A percentile compares a stretch with the other conserved stretches of the same genome.
Evolutionary conservation across 768 basidiomycete genomes (phyloP).

Genomic region (Hypholoma sublateritium): DNA sequence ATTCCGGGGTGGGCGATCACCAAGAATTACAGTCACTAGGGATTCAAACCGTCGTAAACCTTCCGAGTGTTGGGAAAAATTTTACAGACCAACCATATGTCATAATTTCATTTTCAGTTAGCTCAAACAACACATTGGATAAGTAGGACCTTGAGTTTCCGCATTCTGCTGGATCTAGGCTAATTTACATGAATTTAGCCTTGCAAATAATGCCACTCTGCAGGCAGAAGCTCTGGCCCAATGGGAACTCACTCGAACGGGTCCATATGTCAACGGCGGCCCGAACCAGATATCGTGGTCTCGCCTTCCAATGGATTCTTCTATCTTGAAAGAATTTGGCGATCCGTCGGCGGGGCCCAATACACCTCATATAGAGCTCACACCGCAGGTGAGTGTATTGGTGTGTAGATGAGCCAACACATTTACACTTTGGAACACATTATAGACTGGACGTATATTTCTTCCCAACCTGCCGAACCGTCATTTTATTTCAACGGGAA

Average conservation of each 20-base stretch:
- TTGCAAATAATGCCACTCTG: slow-evolving; percentile 19
- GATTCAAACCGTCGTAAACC: slow-evolving; percentile 23
- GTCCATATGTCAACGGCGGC: slow-evolving; percentile 23
- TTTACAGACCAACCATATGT: slow-evolving; percentile 30
- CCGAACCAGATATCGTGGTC: slow-evolving; percentile 26
- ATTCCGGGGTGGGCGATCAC: slow-evolving; percentile 34
- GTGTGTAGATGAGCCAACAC: slow-evolving; percentile 16
- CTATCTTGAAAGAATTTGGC: slow-evolving; percentile 18
- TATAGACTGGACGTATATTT: too few relatives aligned
- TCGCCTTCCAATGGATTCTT: slow-evolving; percentile 21
- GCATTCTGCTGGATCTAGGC: neutral
- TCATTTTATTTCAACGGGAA: neutral
- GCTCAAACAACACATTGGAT: slow-evolving; percentile 26
- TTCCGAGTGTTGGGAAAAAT: slow-evolving; percentile 31
- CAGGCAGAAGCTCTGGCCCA: slow-evolving; percentile 19
- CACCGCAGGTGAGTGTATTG: neutral
- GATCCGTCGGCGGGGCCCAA: slow-evolving; percentile 33
- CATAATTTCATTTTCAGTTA: slow-evolving; percentile 22
- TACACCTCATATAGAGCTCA: slow-evolving; percentile 35
- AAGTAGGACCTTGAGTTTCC: neutral
- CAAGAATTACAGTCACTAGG: slow-evolving; percentile 17
- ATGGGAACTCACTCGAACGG: slow-evolving; percentile 31
- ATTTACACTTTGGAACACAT: neutral
- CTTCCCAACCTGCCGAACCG: neutral
- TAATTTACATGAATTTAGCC: neutral